Evolutionary conservation across 768 basidiomycete genomes (phyloP).

Genomic region (Agrocybe chaxingu): DNA sequence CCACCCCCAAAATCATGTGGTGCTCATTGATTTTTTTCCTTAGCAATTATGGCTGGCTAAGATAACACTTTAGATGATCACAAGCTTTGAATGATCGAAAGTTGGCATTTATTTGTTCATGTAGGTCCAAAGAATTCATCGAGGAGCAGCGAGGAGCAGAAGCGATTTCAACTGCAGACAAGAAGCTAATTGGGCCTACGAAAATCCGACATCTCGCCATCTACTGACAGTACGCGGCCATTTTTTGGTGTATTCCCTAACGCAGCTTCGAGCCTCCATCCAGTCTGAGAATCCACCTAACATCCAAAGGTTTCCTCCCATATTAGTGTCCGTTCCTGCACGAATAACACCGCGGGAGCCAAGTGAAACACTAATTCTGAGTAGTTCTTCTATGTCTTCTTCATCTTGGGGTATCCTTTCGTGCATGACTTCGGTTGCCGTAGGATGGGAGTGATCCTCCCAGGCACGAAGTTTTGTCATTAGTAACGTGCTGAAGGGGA

Average conservation of each 20-base stretch:
- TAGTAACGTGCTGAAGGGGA: slow-evolving; percentile 11
- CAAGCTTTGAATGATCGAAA: no score
- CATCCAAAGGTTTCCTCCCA: not conserved
- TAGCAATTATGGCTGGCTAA: no score
- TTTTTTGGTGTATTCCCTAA: slow-evolving; percentile 1
- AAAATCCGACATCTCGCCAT: slow-evolving; percentile 5
- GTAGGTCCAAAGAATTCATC: no score
- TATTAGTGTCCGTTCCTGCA: no score
- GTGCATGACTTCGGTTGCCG: not conserved
- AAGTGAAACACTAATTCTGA: not conserved
- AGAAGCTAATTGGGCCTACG: not conserved
- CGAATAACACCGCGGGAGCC: not conserved
- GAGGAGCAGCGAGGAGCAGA: no score
- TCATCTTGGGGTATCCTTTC: slow-evolving; percentile 12
- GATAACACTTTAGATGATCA: no score
- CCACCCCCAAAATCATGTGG: no score
- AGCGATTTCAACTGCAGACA: no score
- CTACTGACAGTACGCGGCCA: slow-evolving; percentile 2
- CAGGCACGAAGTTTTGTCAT: slow-evolving; percentile 16
- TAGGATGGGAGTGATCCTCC: slow-evolving; percentile 8
- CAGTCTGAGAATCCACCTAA: slow-evolving; percentile 1
- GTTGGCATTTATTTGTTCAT: no score
- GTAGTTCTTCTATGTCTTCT: slow-evolving; percentile 12
- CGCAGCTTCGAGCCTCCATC: slow-evolving; percentile 1
- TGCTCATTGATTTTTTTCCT: no score